Conservation (phyloP, 2,329 filamentous ascomycete species). For the Trichophyton mentagrophytes region DNA sequence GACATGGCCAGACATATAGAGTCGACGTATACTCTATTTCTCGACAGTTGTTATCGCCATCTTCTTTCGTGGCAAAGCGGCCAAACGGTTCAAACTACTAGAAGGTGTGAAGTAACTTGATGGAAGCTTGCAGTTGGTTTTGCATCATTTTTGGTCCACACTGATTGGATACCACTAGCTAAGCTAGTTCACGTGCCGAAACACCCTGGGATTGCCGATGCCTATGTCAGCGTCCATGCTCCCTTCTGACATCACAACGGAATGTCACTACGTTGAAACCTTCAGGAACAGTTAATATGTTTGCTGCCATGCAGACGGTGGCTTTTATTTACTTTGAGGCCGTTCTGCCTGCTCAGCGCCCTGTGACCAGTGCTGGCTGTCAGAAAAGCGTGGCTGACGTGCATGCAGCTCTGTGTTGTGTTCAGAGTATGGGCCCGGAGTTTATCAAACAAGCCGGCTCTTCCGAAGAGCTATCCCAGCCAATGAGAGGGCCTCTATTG, state of each 20-base stretch:
- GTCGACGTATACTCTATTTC: neutral
- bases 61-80: neutral
- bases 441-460: neutral
- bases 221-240: neutral
- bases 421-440: no score
- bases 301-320: no score
- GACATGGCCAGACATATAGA: neutral
- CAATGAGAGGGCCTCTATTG: neutral
- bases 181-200: neutral
- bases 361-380: no score
- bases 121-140: neutral
- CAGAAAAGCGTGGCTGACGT: no score
- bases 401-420: no score
- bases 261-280: no score
- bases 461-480: neutral
- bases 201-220: conserved; percentile 1
- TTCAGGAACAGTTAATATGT: neutral
- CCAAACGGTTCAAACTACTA: no score
- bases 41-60: neutral
- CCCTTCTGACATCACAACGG: neutral
- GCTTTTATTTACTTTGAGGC: no score
- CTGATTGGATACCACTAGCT: no score
- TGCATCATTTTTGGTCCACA: no score
- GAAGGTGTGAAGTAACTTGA: no score
- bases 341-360: no score